Conservation (phyloP, 371 early-diverging fungal genomes). For the Mortierella sp. region DNA sequence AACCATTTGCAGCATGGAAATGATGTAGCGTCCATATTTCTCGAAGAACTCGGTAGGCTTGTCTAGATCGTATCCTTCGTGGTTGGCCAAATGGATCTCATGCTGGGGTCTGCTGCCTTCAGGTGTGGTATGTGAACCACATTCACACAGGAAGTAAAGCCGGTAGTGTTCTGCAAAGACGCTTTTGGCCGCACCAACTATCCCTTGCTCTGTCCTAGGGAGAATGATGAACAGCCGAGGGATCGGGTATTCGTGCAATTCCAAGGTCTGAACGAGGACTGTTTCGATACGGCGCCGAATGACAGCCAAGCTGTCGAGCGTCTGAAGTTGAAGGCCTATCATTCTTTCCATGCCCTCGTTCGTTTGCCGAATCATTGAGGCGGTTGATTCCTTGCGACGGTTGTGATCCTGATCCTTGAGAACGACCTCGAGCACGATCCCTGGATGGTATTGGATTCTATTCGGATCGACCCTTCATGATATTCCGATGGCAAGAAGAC, state of each 20-base stretch:
- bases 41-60: conserved; percentile 32
- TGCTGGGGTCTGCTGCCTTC: not conserved
- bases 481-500: not conserved
- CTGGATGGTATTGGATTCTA: conserved; percentile 15
- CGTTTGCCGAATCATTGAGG: too few relatives aligned
- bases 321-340: conserved; percentile 10
- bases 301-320: conserved; percentile 9
- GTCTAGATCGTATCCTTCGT: conserved; percentile 32
- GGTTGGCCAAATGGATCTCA: conserved; percentile 30
- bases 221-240: conserved; percentile 26
- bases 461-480: not conserved
- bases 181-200: not conserved
- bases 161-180: conserved; percentile 20
- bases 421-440: conserved; percentile 10
- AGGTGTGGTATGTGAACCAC: conserved; percentile 18
- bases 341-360: conserved; percentile 10
- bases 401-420: too few relatives aligned
- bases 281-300: conserved; percentile 18
- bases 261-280: conserved; percentile 15
- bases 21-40: conserved; percentile 25
- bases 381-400: not conserved
- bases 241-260: conserved; percentile 31
- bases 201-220: not conserved
- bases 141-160: conserved; percentile 44
- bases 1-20: conserved; percentile 29